phyloP scores from a whole-genome alignment of 2,329 filamentous ascomycete genomes.

The Raffaelea albimanens region DNA sequence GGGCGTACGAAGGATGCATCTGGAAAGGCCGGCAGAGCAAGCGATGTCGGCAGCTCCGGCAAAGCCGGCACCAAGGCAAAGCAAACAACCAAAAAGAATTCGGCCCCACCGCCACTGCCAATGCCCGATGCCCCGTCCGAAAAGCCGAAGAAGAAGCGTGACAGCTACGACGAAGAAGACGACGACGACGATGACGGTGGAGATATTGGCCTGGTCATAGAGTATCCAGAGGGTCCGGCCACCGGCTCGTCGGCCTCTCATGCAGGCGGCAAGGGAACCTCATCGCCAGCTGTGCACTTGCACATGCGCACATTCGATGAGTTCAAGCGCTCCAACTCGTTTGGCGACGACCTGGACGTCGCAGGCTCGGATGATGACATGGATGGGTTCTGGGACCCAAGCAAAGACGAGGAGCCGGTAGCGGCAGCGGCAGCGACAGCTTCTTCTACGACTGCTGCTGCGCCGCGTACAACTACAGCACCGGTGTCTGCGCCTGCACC shows the following conservation, averaged over 20 bases:
- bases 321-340: constrained; percentile 7
- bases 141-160: constrained; percentile 18
- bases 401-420: constrained; percentile 5
- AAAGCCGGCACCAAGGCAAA: constrained; percentile 10
- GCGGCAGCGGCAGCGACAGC: not conserved
- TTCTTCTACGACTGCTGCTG: not conserved
- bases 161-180: constrained; percentile 32
- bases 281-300: constrained; percentile 21
- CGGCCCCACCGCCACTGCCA: constrained; percentile 12
- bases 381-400: constrained; percentile 11
- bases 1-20: not conserved
- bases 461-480: not conserved
- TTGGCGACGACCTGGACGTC: constrained; percentile 17
- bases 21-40: not conserved
- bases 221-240: constrained; percentile 45
- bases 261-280: not conserved
- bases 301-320: constrained; percentile 14
- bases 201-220: constrained; percentile 47
- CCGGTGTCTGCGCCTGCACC: not conserved
- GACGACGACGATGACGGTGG: constrained; percentile 47
- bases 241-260: constrained; percentile 7
- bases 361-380: constrained; percentile 17
- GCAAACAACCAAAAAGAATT: not conserved
- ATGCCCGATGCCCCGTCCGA: constrained; percentile 9
- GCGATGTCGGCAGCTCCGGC: constrained; percentile 1